phyloP scores from a whole-genome alignment of 2,329 filamentous ascomycete genomes.

The Colletotrichum lindemuthianum region DNA sequence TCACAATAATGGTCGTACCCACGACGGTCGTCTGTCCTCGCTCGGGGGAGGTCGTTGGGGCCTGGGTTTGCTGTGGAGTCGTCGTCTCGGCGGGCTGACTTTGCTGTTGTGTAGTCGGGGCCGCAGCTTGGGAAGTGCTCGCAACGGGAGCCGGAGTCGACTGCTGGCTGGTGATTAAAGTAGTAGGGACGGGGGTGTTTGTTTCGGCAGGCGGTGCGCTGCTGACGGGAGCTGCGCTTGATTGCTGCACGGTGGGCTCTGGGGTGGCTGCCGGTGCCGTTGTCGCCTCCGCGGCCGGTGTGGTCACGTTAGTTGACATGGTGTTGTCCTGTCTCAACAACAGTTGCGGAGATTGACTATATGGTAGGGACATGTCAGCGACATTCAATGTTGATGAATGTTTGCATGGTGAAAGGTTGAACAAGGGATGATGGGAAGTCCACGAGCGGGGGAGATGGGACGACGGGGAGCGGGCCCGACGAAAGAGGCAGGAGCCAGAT shows the following conservation, averaged over 20 bases:
- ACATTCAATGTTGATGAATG: background rate
- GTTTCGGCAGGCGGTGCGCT: slow-evolving; percentile 14
- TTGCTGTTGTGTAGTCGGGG: slow-evolving; percentile 32
- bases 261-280: slow-evolving; percentile 27
- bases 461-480: background rate
- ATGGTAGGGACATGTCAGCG: slow-evolving; percentile 43
- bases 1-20: slow-evolving; percentile 23
- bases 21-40: slow-evolving; percentile 8
- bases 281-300: slow-evolving; percentile 28
- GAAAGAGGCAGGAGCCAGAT: background rate
- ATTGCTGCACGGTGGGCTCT: slow-evolving; percentile 14
- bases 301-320: slow-evolving; percentile 40
- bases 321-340: slow-evolving; percentile 41
- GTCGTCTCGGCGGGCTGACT: slow-evolving; percentile 16
- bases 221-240: slow-evolving; percentile 13
- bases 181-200: slow-evolving; percentile 34
- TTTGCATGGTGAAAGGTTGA: slow-evolving; percentile 8
- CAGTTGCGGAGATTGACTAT: slow-evolving; percentile 40
- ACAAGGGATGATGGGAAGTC: slow-evolving; percentile 7
- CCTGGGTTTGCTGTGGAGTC: slow-evolving; percentile 5
- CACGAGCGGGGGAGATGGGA: background rate
- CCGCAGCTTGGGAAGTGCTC: slow-evolving; percentile 29
- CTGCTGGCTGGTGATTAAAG: slow-evolving; percentile 25
- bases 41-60: slow-evolving; percentile 13
- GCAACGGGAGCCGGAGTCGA: slow-evolving; percentile 35